Base-by-base conservation (phyloP, 768 basidiomycete genomes). In the Nevesoporus exiguus region DNA sequence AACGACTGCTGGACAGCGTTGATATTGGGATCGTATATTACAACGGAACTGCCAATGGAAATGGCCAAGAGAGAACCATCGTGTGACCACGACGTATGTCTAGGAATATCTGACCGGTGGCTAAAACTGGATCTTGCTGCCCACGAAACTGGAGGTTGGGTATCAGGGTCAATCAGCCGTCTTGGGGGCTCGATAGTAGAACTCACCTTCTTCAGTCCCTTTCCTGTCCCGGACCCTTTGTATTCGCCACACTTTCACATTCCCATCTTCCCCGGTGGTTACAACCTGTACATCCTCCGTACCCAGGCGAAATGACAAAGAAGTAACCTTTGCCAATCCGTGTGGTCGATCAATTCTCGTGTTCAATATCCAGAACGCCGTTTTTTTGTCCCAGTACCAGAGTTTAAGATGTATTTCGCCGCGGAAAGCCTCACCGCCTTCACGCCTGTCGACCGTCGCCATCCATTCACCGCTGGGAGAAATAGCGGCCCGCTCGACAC, bases 261-360 rank as follows among this genome's bases (percentile, higher is more conserved):
- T 70, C 2, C 85, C 83, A 69, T 95, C 92, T 57, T 78, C 77
- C 7, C 88, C 88, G 11, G 86, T 83, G 7, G 93, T 91, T 24
- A 86, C 82, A 17, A 97, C 75, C 52, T 81, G 72, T 5, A 73
- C 58, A 36, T 70, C 51, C 55, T 71, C 63, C 54, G 58, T 33
- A 57, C 53, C 55, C 4, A 90, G 85, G 50, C 82, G 84, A 74
- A 98, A 98, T 11, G 78, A 73, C 42, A 93, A 63, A 2, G 81
- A 79, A 11, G 83, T 82, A 29, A 97, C 76, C 52, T 74, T 77
- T 39, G 74, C 70, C 33, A 74, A 64, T 27, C 88, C 90, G 70
- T 98, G 97, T 7, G 96, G 94, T 27, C 83, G 79, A 66, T 96
- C 91, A 56, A 97, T 82, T 48, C 93, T 84, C 14, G 94, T 95